phyloP scores from a whole-genome alignment of 1,139 yeast species.

The Taphrina deformans region DNA sequence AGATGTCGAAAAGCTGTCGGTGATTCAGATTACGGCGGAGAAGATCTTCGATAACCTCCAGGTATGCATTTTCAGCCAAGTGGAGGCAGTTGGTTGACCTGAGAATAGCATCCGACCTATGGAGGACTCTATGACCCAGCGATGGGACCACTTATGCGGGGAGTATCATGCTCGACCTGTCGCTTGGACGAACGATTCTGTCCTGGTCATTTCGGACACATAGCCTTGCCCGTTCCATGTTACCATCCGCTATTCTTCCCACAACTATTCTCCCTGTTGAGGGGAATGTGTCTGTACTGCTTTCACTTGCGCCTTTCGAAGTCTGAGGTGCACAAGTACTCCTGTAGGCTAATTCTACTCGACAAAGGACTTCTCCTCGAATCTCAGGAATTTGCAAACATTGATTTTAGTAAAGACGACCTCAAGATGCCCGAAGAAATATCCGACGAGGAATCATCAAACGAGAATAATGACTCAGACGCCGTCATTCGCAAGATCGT shows the following conservation, averaged over 20 bases:
- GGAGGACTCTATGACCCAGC: constrained; percentile 94
- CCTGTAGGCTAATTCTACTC: constrained; percentile 74
- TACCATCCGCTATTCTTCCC: constrained; percentile 92
- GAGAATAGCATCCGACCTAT: constrained; percentile 74
- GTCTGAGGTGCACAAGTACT: constrained; percentile 69
- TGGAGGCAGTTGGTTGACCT: not conserved
- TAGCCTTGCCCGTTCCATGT: constrained; percentile 91
- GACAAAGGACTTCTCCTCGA: constrained; percentile 89
- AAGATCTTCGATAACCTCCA: constrained; percentile 88
- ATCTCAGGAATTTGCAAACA: constrained; percentile 51
- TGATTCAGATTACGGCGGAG: constrained; percentile 93
- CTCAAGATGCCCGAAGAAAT: constrained; percentile 42
- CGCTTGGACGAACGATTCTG: constrained; percentile 92
- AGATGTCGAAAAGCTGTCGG: constrained; percentile 83
- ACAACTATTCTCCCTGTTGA: constrained; percentile 78
- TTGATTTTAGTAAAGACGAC: constrained; percentile 45
- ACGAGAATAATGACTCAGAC: constrained; percentile 42
- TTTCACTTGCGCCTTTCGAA: constrained; percentile 73
- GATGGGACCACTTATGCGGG: constrained; percentile 79
- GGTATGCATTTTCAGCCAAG: not conserved
- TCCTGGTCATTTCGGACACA: constrained; percentile 98
- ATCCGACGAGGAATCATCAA: constrained; percentile 47
- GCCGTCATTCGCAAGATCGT: constrained; percentile 46
- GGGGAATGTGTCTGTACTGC: constrained; percentile 88
- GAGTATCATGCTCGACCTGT: constrained; percentile 75